Conservation (phyloP, 208 protist species). For the Crithidia fasciculata region DNA sequence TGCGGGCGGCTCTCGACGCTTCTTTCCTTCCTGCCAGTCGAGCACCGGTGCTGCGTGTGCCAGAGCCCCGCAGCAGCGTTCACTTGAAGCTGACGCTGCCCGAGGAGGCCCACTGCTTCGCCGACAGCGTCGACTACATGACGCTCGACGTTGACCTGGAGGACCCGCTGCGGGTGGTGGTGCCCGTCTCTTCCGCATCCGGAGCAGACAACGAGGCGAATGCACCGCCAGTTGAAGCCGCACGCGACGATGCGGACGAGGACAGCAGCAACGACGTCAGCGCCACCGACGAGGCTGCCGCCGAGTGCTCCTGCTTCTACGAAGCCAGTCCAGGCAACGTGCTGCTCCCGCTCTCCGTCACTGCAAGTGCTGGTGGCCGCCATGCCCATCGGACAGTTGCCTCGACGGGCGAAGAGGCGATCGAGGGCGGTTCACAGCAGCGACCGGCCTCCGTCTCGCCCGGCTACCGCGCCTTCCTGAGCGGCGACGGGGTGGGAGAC, state of each 20-base stretch:
- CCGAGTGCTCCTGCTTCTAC: slow-evolving; percentile 21
- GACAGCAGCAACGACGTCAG: neutral
- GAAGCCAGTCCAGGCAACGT: slow-evolving; percentile 12
- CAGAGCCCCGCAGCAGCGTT: slow-evolving; percentile 60
- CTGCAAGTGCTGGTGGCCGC: neutral
- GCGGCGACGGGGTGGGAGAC: neutral
- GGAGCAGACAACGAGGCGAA: neutral
- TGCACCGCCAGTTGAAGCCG: no score
- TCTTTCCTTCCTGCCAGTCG: slow-evolving; percentile 13
- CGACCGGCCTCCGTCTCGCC: neutral
- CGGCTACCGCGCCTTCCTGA: slow-evolving; percentile 5
- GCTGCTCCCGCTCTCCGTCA: slow-evolving; percentile 11
- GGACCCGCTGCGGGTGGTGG: slow-evolving; percentile 24
- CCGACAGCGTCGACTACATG: slow-evolving; percentile 58
- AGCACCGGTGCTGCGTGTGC: slow-evolving; percentile 38
- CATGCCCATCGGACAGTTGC: neutral
- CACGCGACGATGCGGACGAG: neutral
- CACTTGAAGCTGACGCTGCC: slow-evolving; percentile 47
- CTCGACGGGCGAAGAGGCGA: neutral
- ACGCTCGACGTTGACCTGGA: slow-evolving; percentile 64
- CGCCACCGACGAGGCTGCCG: neutral
- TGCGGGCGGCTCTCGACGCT: slow-evolving; percentile 8
- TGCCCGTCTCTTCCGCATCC: neutral
- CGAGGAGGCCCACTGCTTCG: slow-evolving; percentile 70
- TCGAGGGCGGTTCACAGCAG: neutral